Evolutionary conservation across 202 grass and related monocot genomes (phyloP).

Genomic region (Saccharum hybrid): DNA sequence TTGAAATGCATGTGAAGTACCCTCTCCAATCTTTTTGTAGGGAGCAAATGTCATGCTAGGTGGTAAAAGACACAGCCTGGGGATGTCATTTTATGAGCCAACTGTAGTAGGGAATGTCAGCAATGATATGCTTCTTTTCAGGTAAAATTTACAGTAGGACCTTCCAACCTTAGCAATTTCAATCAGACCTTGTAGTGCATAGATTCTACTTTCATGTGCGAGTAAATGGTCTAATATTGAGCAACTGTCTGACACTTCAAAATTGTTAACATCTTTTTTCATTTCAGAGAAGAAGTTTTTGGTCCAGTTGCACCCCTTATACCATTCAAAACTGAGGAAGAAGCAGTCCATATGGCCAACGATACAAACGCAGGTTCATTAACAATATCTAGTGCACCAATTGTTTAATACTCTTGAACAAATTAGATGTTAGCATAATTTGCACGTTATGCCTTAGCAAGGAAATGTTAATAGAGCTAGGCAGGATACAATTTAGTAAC

Average conservation of each 20-base stretch:
- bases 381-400: neutral
- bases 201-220: conserved; percentile 32
- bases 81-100: conserved; percentile 94
- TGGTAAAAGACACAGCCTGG: conserved; percentile 90
- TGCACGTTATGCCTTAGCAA: neutral
- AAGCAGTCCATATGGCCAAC: conserved; percentile 84
- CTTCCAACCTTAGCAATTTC: neutral
- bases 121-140: conserved; percentile 86
- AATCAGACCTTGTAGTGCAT: conserved; percentile 21
- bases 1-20: conserved; percentile 35
- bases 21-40: conserved; percentile 53
- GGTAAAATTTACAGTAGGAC: conserved; percentile 49
- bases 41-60: conserved; percentile 84
- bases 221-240: conserved; percentile 28
- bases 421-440: conserved; percentile 3
- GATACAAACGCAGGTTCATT: conserved; percentile 84
- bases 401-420: neutral
- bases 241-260: conserved; percentile 14
- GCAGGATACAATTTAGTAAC: neutral
- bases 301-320: conserved; percentile 95
- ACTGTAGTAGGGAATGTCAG: conserved; percentile 88
- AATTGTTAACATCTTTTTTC: conserved; percentile 28
- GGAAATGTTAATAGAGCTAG: neutral
- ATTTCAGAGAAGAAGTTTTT: conserved; percentile 88
- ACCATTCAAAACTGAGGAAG: conserved; percentile 97